Evolutionary conservation across 345 rosid genomes (phyloP), one percentile per base, ranked within the genome.

Genomic region (Rhodomyrtus tomentosa): DNA sequence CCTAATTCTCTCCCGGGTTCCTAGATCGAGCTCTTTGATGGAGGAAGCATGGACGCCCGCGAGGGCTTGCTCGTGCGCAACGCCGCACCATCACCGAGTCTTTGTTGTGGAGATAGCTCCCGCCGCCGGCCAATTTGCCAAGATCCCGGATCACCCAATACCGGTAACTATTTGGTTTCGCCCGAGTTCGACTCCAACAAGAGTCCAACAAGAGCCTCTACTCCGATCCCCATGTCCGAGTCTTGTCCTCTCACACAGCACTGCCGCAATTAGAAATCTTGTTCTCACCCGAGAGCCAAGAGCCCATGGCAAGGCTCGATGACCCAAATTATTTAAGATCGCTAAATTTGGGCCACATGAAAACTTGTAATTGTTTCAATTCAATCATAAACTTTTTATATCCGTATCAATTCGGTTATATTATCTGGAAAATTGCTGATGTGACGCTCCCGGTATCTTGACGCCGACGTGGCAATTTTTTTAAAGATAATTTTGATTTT

Each of bases 291-390:
- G 97, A 88, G 16, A 91, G 93, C 87, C 91, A 91, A 52, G 93
- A 92, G 52, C 89, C 91, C 59, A 76, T 92, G 89, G 90, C 92
- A 38, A 90, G 88, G 82, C 86, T 92, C 0, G 96, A 91, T 13
- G 93, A 93, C 22, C 92, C 95, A 76, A 92, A 82, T 84, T 89
- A 91, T 84, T n/a, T n/a, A n/a, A n/a, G n/a, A n/a, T n/a, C n/a
- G n/a, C n/a, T n/a, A n/a, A n/a, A n/a, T n/a, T n/a, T n/a, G n/a
- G n/a, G n/a, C n/a, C n/a, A n/a, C n/a, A n/a, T n/a, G n/a, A n/a
- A n/a, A n/a, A n/a, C n/a, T n/a, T n/a, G n/a, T n/a, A 48, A 10
- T 48, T 9, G 11, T 48, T 2, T 1, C 50, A 10, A 48, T 9
- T 48, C 2, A 48, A 0, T 48, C 11, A 0, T 48, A 48, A 48